Evolutionary conservation across 169 alveolate species (phyloP), one percentile per base, ranked within the genome.

Genomic region (Plasmodium vinckei): DNA sequence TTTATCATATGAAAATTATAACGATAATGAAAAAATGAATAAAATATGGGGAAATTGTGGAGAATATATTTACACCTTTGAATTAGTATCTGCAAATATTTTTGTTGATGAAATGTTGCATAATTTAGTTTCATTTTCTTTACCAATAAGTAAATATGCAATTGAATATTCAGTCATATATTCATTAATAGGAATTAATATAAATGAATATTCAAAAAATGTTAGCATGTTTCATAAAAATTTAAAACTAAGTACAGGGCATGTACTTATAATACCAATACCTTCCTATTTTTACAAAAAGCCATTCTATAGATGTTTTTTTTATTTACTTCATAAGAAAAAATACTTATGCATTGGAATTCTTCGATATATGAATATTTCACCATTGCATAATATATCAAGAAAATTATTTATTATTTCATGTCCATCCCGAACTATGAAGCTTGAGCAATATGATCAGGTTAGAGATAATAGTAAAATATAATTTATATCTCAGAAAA

Each of bases 91-190:
- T 13, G 96, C 95, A 42, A 89, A 92, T 44, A 92, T 92, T 7
- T 94, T 94, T 86, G 95, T 94, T 19, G 94, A 92, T 67, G 96
- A 94, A 79, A 94, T 94, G 96, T 23, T 94, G n/a, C 94, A 94
- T 68, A 93, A 93, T 47, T 86, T 94, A 54, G 91, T 94, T 39
- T 93, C 95, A 7, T 94, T 92, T 91, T 94, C 96, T 9, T 57
- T 91, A 39, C 89, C 94, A 27, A 92, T 87, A 27, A 92, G 92
- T 61, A 61, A 72, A 39, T 64, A 94, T 59, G 91, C 96, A 10
- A 94, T 94, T 15, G 94, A 88, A 51, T 91, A 92, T 25, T 91
- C 92, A 21, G 87, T 89, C 0, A 82, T 94, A 47, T 88, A 94
- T 67, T 64, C 92, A 21, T 49, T 94, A 19, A 70, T 94, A 19